Evolutionary conservation across 106 monocot species (phyloP).

Genomic region (Alisma plantagoaquatica): DNA sequence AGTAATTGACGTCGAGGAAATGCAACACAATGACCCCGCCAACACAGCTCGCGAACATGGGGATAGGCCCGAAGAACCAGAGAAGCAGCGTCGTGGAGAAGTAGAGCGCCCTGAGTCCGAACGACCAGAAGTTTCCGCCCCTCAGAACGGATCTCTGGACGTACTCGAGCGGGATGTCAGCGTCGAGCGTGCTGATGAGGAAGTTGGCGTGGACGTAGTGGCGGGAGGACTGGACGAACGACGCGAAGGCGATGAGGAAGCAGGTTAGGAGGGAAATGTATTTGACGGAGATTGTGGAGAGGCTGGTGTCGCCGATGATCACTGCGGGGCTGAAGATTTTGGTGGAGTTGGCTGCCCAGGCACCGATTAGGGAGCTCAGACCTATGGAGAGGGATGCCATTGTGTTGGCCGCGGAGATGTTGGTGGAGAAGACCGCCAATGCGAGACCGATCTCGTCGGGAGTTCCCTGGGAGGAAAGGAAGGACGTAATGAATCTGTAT

Average conservation of each 20-base stretch:
- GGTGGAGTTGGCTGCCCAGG: constrained; percentile 47
- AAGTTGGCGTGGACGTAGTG: constrained; percentile 72
- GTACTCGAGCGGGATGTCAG: constrained; percentile 56
- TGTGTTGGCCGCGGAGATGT: constrained; percentile 42
- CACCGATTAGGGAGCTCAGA: constrained; percentile 67
- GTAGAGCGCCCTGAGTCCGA: constrained; percentile 49
- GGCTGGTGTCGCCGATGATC: constrained; percentile 48
- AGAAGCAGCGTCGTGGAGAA: constrained; percentile 52
- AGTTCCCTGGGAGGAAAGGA: neutral
- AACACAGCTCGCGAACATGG: constrained; percentile 56
- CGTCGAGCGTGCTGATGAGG: constrained; percentile 47
- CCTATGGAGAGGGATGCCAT: constrained; percentile 62
- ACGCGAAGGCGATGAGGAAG: constrained; percentile 59
- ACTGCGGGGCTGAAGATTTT: constrained; percentile 35
- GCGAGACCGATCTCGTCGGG: constrained; percentile 29
- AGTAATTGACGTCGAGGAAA: constrained; percentile 47
- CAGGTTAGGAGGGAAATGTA: constrained; percentile 59
- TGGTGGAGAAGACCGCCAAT: constrained; percentile 40
- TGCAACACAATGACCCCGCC: constrained; percentile 34
- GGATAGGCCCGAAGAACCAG: constrained; percentile 80
- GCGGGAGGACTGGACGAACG: constrained; percentile 65
- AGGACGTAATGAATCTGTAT: neutral
- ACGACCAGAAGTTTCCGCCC: constrained; percentile 59
- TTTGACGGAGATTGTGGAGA: constrained; percentile 43
- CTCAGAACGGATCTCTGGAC: constrained; percentile 45